Evolutionary conservation across 148 eudicot genomes (phyloP).

Genomic region (Dianthus caryophyllus): DNA sequence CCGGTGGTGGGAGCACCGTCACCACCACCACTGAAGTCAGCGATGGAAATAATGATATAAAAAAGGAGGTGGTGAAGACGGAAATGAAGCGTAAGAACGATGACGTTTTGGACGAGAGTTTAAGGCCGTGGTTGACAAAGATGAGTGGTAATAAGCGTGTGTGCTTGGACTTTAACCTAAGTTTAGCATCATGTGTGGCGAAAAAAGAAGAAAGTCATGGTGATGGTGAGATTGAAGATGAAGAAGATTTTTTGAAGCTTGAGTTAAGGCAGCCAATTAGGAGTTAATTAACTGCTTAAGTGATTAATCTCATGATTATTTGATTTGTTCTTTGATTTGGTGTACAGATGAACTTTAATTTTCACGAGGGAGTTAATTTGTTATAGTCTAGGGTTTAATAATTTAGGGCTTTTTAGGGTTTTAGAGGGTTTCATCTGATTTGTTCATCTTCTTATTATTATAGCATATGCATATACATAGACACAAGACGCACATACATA

Average conservation of each 20-base stretch:
- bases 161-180: constrained; percentile 18
- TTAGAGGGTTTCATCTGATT: constrained; percentile 3
- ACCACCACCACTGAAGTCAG: neutral
- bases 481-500: no score
- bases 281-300: neutral
- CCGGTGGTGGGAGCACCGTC: neutral
- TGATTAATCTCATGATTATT: neutral
- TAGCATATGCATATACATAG: no score
- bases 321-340: neutral
- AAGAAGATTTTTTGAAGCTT: constrained; percentile 27
- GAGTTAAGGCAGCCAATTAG: constrained; percentile 19
- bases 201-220: constrained; percentile 1
- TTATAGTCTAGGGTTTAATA: neutral
- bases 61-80: neutral
- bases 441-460: neutral
- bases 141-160: constrained; percentile 18
- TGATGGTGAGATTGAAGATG: constrained; percentile 23
- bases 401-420: neutral
- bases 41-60: neutral
- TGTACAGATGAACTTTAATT: neutral
- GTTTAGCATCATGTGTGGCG: constrained; percentile 10
- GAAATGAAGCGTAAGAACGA: constrained; percentile 15
- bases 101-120: constrained; percentile 3
- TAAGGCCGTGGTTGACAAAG: constrained; percentile 13
- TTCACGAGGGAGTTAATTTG: neutral